Evolutionary conservation across 768 basidiomycete genomes (phyloP).

Genomic region (Tulasnella sp.): DNA sequence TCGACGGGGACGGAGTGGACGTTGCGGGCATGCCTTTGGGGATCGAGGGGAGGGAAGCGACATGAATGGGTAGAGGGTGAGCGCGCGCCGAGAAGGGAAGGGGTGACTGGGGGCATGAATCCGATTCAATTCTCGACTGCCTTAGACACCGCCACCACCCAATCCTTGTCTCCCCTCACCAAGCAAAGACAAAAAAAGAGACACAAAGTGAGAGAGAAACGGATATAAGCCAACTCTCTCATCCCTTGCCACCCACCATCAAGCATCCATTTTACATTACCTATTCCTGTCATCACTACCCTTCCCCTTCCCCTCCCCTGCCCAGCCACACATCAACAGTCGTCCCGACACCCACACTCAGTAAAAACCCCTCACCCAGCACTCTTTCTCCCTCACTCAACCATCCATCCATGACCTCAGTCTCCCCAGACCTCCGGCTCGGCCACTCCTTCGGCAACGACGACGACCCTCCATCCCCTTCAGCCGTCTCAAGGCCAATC

Average conservation of each 20-base stretch:
- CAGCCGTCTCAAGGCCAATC: constrained; percentile 15
- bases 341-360: neutral
- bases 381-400: neutral
- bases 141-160: neutral
- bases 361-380: neutral
- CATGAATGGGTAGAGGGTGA: constrained; percentile 10
- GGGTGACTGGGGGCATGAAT: neutral
- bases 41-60: too few relatives aligned
- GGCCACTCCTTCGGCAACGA: neutral
- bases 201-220: neutral
- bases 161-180: neutral
- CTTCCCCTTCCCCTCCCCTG: neutral
- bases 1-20: neutral
- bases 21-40: neutral
- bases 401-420: constrained; percentile 5
- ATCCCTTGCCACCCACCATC: neutral
- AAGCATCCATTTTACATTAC: neutral
- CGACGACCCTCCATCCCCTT: constrained; percentile 6
- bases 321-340: neutral
- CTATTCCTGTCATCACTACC: neutral
- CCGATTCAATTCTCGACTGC: constrained; percentile 3
- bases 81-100: neutral
- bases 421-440: constrained; percentile 5
- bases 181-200: neutral
- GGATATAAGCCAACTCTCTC: neutral